phyloP scores from a whole-genome alignment of 2,329 filamentous ascomycete species.

The Parastagonospora nodorum region DNA sequence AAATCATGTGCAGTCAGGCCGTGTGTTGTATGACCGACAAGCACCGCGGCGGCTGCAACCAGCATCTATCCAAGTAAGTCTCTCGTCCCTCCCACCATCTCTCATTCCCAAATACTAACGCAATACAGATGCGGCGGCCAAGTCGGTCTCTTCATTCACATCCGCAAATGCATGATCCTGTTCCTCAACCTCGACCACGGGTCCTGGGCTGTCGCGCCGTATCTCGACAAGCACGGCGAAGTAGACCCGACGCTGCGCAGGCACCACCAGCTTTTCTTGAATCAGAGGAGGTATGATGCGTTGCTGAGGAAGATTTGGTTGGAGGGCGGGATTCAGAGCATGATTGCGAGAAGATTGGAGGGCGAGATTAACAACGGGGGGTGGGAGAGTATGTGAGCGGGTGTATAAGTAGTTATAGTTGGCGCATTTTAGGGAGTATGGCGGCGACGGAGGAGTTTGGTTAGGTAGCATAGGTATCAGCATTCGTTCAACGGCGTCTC shows the following conservation, averaged over 20 bases:
- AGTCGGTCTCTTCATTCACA: conserved; percentile 93
- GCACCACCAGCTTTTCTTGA: conserved; percentile 86
- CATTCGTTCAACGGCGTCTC: background rate
- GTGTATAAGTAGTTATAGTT: background rate
- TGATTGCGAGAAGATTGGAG: conserved; percentile 88
- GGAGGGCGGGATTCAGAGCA: conserved; percentile 81
- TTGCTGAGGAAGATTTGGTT: conserved; percentile 86
- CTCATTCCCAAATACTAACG: conserved; percentile 5
- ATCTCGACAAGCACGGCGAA: conserved; percentile 95
- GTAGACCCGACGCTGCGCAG: conserved; percentile 86
- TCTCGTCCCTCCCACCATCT: conserved; percentile 14
- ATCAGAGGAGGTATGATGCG: conserved; percentile 91
- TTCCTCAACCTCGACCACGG: conserved; percentile 84
- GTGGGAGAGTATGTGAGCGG: conserved; percentile 73
- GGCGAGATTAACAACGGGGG: conserved; percentile 96
- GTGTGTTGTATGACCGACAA: conserved; percentile 82
- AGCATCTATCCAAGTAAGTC: conserved; percentile 83
- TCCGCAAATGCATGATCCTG: conserved; percentile 91
- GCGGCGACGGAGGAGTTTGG: background rate
- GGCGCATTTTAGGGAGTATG: background rate
- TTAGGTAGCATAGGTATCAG: background rate
- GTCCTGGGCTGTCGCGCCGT: conserved; percentile 85
- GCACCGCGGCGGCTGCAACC: conserved; percentile 69
- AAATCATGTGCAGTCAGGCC: conserved; percentile 94
- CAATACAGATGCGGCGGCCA: conserved; percentile 76